A percentile compares a stretch with the other conserved stretches of the same genome.
Evolutionary conservation across 352 stramenopile genomes (phyloP).

Genomic region (Phytopythium kandeliae): DNA sequence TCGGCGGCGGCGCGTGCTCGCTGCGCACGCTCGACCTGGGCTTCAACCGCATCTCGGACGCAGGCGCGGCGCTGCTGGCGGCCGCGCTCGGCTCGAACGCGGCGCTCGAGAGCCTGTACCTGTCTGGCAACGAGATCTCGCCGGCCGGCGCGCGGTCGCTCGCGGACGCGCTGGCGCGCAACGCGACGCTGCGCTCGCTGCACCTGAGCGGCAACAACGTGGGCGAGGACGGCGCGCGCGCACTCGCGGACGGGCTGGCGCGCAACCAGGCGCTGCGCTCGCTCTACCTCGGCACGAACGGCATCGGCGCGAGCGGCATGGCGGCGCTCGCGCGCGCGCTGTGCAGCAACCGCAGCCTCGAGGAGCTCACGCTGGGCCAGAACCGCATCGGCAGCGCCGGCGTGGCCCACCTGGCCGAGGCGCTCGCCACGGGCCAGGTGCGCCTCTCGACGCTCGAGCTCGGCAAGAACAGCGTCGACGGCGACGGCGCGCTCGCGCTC

Average conservation of each 20-base stretch:
- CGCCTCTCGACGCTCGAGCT: conserved; percentile 67
- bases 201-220: conserved; percentile 85
- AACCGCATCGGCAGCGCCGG: conserved; percentile 67
- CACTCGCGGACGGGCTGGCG: conserved; percentile 46
- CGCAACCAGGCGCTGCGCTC: conserved; percentile 42
- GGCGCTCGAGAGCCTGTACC: conserved; percentile 66
- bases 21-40: conserved; percentile 67
- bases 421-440: conserved; percentile 48
- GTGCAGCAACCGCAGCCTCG: conserved; percentile 43
- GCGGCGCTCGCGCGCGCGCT: conserved; percentile 49
- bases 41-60: conserved; percentile 78
- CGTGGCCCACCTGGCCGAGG: conserved; percentile 46
- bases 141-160: conserved; percentile 38
- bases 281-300: conserved; percentile 79
- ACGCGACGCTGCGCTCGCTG: conserved; percentile 53
- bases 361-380: conserved; percentile 73
- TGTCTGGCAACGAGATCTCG: conserved; percentile 82
- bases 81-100: conserved; percentile 49
- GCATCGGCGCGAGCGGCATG: conserved; percentile 64
- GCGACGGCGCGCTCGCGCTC: conserved; percentile 61
- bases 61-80: conserved; percentile 49
- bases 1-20: conserved; percentile 24
- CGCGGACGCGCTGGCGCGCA: conserved; percentile 40
- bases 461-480: conserved; percentile 70
- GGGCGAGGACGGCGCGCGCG: conserved; percentile 54